Evolutionary conservation across 73 alveolate genomes (phyloP).

Genomic region (Blepharisma stoltei): DNA sequence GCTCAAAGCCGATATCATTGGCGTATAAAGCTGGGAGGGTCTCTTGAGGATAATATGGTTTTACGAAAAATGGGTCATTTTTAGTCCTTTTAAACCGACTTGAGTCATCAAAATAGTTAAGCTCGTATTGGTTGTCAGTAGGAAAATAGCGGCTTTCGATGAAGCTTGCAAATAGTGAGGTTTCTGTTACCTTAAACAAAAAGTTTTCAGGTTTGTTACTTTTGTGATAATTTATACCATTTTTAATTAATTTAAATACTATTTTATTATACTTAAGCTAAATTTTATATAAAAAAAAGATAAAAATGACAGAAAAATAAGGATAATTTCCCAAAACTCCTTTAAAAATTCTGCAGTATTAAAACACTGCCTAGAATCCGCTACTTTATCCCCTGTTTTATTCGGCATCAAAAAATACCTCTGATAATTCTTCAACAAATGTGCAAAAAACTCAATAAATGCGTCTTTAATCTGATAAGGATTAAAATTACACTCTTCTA

Average conservation of each 20-base stretch:
- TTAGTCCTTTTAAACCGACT: conserved; percentile 50
- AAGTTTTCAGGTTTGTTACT: conserved; percentile 36
- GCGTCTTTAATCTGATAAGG: conserved; percentile 62
- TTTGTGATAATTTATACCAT: conserved; percentile 55
- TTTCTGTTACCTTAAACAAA: conserved; percentile 56
- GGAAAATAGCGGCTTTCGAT: conserved; percentile 41
- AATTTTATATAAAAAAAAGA: too few relatives aligned
- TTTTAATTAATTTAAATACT: neutral
- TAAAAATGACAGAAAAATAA: too few relatives aligned
- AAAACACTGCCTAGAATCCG: conserved; percentile 64
- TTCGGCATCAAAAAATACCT: conserved; percentile 59
- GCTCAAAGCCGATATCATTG: conserved; percentile 51
- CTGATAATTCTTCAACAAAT: conserved; percentile 49
- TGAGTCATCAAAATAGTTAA: conserved; percentile 27
- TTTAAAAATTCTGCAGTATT: conserved; percentile 47
- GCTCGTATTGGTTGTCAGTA: conserved; percentile 1
- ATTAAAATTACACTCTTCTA: conserved; percentile 35
- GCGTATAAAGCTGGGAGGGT: conserved; percentile 53
- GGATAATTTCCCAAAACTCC: too few relatives aligned
- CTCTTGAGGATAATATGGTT: conserved; percentile 46
- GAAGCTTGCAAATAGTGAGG: conserved; percentile 60
- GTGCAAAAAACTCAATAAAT: conserved; percentile 52
- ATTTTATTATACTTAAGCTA: neutral
- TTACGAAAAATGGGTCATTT: conserved; percentile 46
- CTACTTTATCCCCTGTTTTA: conserved; percentile 41